A percentile compares a stretch with the other conserved stretches of the same genome.
Evolutionary conservation across 768 basidiomycete species (phyloP).

Genomic region (Lactarius pseudohatsudake): DNA sequence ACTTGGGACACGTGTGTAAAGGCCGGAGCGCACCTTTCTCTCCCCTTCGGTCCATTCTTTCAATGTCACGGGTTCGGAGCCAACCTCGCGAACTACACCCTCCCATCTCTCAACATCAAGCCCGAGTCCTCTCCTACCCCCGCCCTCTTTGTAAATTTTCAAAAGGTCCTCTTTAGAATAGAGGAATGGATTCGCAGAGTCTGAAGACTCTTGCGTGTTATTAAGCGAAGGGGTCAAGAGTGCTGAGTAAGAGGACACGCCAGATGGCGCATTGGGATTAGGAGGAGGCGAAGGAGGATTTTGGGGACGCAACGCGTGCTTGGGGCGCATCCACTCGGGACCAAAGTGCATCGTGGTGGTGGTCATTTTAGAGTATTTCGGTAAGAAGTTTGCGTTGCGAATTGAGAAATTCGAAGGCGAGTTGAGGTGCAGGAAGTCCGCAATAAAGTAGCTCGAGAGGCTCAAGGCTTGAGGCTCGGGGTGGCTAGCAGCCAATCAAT

Average conservation of each 20-base stretch:
- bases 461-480: conserved; percentile 4
- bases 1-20: conserved; percentile 19
- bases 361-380: conserved; percentile 42
- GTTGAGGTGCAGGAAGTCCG: conserved; percentile 10
- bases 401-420: conserved; percentile 10
- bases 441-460: conserved; percentile 14
- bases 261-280: conserved; percentile 42
- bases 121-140: conserved; percentile 69
- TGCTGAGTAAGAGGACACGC: conserved; percentile 68
- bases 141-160: conserved; percentile 78
- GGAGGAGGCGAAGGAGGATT: conserved; percentile 61
- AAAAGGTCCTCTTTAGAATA: conserved; percentile 87
- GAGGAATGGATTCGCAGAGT: conserved; percentile 75
- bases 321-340: conserved; percentile 90
- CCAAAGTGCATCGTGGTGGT: conserved; percentile 84
- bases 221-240: conserved; percentile 58
- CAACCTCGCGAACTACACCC: conserved; percentile 78
- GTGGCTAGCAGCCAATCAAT: conserved; percentile 16
- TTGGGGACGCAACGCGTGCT: conserved; percentile 57
- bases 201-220: conserved; percentile 52
- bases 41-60: conserved; percentile 81
- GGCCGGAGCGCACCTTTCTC: conserved; percentile 66
- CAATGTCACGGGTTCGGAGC: conserved; percentile 67
- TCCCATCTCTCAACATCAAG: conserved; percentile 89
- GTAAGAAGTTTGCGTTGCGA: background rate